Evolutionary conservation across 1,284 basidiomycete species (phyloP).

Genomic region (Psilocybe mexicana): DNA sequence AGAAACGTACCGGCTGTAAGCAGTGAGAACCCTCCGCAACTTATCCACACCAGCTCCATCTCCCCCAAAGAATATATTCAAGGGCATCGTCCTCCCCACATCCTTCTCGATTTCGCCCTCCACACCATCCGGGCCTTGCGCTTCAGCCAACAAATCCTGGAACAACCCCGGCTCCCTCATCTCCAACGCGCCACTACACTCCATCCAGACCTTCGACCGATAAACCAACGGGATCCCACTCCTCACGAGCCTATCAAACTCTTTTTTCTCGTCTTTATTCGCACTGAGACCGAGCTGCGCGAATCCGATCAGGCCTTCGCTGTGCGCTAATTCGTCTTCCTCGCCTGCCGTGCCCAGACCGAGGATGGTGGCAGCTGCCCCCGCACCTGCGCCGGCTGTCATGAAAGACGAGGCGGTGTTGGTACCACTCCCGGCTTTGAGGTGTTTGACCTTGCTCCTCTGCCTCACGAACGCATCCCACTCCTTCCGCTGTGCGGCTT

Average conservation of each 20-base stretch:
- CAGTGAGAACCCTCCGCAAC: slow-evolving; percentile 83
- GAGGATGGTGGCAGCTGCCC: slow-evolving; percentile 55
- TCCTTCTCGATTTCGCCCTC: slow-evolving; percentile 94
- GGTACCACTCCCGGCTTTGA: slow-evolving; percentile 24
- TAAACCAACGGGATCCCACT: slow-evolving; percentile 89
- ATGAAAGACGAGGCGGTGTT: slow-evolving; percentile 25
- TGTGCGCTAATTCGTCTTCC: slow-evolving; percentile 72
- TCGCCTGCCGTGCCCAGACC: slow-evolving; percentile 63
- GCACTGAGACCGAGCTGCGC: slow-evolving; percentile 80
- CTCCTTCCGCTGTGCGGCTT: slow-evolving; percentile 70
- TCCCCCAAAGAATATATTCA: slow-evolving; percentile 96
- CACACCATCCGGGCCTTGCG: slow-evolving; percentile 55
- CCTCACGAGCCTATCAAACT: slow-evolving; percentile 79
- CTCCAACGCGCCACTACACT: slow-evolving; percentile 91
- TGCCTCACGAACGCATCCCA: slow-evolving; percentile 90
- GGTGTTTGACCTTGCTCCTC: slow-evolving; percentile 49
- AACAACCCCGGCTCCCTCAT: slow-evolving; percentile 93
- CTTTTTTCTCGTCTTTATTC: slow-evolving; percentile 75
- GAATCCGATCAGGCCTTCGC: slow-evolving; percentile 82
- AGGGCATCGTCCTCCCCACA: slow-evolving; percentile 90
- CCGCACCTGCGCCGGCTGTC: slow-evolving; percentile 31
- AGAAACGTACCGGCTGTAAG: slow-evolving; percentile 81
- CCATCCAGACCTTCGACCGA: slow-evolving; percentile 86
- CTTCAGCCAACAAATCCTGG: slow-evolving; percentile 74
- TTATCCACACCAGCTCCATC: slow-evolving; percentile 94